Evolutionary conservation across 352 stramenopile species (phyloP).

Genomic region (Saprolegnia diclina): DNA sequence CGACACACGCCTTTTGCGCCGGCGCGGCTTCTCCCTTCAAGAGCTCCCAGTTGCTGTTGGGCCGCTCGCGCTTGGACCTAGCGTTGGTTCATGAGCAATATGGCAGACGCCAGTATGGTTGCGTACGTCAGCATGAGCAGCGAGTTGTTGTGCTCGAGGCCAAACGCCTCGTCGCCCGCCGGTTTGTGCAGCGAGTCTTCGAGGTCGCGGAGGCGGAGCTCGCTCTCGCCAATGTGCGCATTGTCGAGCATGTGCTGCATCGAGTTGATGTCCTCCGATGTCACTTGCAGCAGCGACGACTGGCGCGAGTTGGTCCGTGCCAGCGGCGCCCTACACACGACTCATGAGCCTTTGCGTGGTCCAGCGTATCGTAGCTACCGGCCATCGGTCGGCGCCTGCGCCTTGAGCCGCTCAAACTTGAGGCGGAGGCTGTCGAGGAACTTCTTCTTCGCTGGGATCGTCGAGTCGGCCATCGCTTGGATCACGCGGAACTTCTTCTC

Average conservation of each 20-base stretch:
- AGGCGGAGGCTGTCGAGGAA: constrained; percentile 62
- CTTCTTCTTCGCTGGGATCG: constrained; percentile 71
- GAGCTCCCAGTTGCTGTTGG: constrained; percentile 56
- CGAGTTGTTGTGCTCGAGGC: constrained; percentile 32
- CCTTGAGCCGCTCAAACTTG: constrained; percentile 64
- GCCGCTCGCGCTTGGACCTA: constrained; percentile 58
- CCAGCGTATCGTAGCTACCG: neutral
- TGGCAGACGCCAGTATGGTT: neutral
- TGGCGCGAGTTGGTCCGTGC: neutral
- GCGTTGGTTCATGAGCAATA: neutral
- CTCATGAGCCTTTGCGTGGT: neutral
- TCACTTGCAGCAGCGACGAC: constrained; percentile 67
- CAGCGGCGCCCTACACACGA: constrained; percentile 1
- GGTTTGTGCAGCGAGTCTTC: constrained; percentile 36
- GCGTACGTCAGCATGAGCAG: constrained; percentile 31
- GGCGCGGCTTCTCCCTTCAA: constrained; percentile 53
- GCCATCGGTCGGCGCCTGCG: constrained; percentile 42
- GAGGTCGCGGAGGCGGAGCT: constrained; percentile 67
- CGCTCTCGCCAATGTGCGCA: constrained; percentile 74
- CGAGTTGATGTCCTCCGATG: constrained; percentile 73
- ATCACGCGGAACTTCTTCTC: constrained; percentile 85
- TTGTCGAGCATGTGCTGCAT: constrained; percentile 62
- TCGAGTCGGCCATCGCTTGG: constrained; percentile 73
- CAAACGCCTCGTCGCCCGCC: constrained; percentile 28
- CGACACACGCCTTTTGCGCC: constrained; percentile 37